Conservation (phyloP, 805 yeast genomes). For the Zygoascus bituminiphila region DNA sequence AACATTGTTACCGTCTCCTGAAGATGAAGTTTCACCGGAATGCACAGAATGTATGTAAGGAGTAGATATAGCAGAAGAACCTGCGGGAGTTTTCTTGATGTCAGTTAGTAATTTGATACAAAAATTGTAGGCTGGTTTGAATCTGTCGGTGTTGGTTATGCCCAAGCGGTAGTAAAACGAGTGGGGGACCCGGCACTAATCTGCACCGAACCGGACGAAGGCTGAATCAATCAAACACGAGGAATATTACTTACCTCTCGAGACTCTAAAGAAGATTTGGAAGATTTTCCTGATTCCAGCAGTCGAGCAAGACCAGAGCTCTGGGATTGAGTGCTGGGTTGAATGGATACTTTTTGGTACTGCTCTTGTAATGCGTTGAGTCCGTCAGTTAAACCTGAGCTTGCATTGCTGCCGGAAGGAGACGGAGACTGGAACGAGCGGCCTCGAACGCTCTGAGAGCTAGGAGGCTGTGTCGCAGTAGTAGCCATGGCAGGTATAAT, state of each 20-base stretch:
- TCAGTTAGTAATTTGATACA: no score
- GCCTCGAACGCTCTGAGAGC: neutral
- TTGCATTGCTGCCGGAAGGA: neutral
- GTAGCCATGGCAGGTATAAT: no score
- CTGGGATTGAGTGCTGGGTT: neutral
- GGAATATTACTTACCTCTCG: constrained; percentile 1
- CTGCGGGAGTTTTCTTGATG: neutral
- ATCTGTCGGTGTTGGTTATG: no score
- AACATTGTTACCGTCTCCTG: neutral
- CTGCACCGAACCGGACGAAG: no score
- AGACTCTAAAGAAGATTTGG: neutral
- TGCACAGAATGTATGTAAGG: neutral
- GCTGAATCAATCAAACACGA: no score
- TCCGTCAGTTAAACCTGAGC: neutral
- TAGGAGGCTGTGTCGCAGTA: constrained; percentile 1
- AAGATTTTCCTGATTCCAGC: constrained; percentile 6
- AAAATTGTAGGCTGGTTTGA: no score
- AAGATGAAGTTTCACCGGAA: neutral
- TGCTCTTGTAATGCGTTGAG: neutral
- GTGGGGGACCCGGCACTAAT: no score
- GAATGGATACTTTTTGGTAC: constrained; percentile 1
- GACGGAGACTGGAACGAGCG: neutral
- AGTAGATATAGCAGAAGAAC: neutral
- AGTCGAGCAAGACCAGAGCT: constrained; percentile 10
- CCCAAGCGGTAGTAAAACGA: no score